Conservation (phyloP, 1,284 basidiomycete species). For the Thecaphora frezii region DNA sequence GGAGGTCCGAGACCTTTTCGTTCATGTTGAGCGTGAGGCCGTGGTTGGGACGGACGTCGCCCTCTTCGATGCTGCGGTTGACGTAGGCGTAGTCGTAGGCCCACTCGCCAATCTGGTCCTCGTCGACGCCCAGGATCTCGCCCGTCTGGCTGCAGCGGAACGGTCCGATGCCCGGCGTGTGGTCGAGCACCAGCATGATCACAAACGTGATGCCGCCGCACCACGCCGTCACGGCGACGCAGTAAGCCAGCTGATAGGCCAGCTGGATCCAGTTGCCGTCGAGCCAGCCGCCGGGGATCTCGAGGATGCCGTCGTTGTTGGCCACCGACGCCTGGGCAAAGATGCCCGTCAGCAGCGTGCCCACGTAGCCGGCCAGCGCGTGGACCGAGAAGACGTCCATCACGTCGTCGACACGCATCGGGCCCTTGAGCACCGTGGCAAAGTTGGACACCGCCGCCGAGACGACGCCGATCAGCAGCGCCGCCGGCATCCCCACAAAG, state of each 20-base stretch:
- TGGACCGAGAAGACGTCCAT: conserved; percentile 62
- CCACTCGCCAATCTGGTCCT: conserved; percentile 66
- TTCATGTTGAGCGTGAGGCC: conserved; percentile 37
- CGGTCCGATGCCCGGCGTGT: conserved; percentile 71
- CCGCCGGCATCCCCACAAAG: conserved; percentile 68
- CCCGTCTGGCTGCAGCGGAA: conserved; percentile 74
- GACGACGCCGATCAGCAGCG: conserved; percentile 74
- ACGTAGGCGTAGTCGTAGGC: conserved; percentile 52
- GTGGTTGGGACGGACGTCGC: conserved; percentile 43
- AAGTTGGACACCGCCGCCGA: conserved; percentile 80
- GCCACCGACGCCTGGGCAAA: conserved; percentile 80
- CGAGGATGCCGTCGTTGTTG: conserved; percentile 67
- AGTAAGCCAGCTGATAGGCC: conserved; percentile 80
- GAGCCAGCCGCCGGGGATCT: conserved; percentile 72
- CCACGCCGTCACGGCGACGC: conserved; percentile 68
- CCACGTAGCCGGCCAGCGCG: conserved; percentile 51
- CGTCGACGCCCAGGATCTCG: conserved; percentile 85
- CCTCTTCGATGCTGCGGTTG: conserved; percentile 47
- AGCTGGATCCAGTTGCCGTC: conserved; percentile 72
- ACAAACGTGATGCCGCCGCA: conserved; percentile 63
- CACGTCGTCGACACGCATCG: conserved; percentile 71
- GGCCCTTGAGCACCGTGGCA: conserved; percentile 74
- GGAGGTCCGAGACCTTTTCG: conserved; percentile 30
- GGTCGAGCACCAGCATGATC: conserved; percentile 70
- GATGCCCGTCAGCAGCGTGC: conserved; percentile 61